Percentiles rank a stretch among this genome's conserved stretches.
phyloP scores from a whole-genome alignment of 306 rosid species.

The Vigna hirtella region DNA sequence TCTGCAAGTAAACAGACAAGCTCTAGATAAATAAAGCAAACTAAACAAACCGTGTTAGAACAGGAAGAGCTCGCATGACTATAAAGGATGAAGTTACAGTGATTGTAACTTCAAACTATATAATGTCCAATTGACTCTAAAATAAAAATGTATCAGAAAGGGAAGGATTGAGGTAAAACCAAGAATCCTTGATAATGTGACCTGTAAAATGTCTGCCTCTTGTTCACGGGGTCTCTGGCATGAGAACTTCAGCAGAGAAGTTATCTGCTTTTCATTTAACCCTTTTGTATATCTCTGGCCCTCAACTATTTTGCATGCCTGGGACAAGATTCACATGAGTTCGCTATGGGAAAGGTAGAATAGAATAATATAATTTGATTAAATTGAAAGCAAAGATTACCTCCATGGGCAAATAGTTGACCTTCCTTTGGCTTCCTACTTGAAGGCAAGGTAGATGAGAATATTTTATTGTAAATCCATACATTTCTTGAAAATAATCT shows the following conservation, averaged over 20 bases:
- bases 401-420: slow-evolving; percentile 59
- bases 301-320: slow-evolving; percentile 54
- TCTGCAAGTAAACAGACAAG: slow-evolving; percentile 36
- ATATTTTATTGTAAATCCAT: slow-evolving; percentile 54
- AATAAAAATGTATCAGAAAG: slow-evolving; percentile 2
- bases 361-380: background rate
- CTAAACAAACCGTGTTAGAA: background rate
- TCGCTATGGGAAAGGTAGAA: background rate
- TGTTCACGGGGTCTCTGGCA: slow-evolving; percentile 57
- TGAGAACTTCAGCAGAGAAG: slow-evolving; percentile 51
- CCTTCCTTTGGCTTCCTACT: slow-evolving; percentile 53
- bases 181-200: slow-evolving; percentile 20
- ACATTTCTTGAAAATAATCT: slow-evolving; percentile 59
- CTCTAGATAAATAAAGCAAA: slow-evolving; percentile 16
- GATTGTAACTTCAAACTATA: background rate
- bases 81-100: background rate
- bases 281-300: slow-evolving; percentile 54
- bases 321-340: slow-evolving; percentile 35
- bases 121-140: background rate
- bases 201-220: slow-evolving; percentile 54
- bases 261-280: slow-evolving; percentile 54
- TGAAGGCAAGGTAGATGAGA: slow-evolving; percentile 56
- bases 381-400: slow-evolving; percentile 36
- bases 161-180: background rate
- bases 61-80: background rate